Conservation (phyloP, 2,329 filamentous ascomycete genomes). For the Hymenoscyphus albidus region DNA sequence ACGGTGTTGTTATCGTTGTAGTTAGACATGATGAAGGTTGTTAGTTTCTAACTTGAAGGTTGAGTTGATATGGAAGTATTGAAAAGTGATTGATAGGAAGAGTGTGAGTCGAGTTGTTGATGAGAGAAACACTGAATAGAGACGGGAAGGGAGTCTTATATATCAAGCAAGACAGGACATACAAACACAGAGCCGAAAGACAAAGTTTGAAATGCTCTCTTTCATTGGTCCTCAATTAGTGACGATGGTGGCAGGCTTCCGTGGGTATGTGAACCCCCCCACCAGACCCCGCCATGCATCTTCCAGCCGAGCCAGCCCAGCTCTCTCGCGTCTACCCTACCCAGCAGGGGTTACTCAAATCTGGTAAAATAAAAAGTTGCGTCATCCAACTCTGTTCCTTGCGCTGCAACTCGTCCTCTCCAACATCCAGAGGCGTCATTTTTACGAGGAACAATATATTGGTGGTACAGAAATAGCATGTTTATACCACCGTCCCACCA, state of each 20-base stretch:
- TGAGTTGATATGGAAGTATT: background rate
- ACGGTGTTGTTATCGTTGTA: slow-evolving; percentile 33
- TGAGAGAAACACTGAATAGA: background rate
- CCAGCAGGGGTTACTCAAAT: background rate
- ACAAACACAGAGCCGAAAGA: background rate
- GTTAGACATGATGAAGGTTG: slow-evolving; percentile 31
- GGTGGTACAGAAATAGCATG: background rate
- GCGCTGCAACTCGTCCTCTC: background rate
- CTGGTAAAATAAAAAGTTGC: slow-evolving; percentile 13
- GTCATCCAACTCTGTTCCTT: slow-evolving; percentile 12
- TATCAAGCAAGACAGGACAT: background rate
- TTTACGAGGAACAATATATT: slow-evolving; percentile 1
- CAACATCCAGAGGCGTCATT: background rate
- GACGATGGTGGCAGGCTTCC: slow-evolving; percentile 1
- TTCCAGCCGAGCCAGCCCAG: background rate
- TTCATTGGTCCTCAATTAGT: background rate
- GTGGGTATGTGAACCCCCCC: background rate
- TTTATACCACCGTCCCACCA: background rate
- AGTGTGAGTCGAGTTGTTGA: background rate
- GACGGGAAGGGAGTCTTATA: slow-evolving; percentile 5
- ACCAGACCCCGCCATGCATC: background rate
- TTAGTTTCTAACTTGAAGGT: slow-evolving; percentile 12
- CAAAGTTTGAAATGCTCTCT: background rate
- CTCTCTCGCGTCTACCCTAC: background rate
- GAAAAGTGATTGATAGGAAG: background rate